phyloP scores from a whole-genome alignment of 805 yeast species.

The Ogataea methylovora region DNA sequence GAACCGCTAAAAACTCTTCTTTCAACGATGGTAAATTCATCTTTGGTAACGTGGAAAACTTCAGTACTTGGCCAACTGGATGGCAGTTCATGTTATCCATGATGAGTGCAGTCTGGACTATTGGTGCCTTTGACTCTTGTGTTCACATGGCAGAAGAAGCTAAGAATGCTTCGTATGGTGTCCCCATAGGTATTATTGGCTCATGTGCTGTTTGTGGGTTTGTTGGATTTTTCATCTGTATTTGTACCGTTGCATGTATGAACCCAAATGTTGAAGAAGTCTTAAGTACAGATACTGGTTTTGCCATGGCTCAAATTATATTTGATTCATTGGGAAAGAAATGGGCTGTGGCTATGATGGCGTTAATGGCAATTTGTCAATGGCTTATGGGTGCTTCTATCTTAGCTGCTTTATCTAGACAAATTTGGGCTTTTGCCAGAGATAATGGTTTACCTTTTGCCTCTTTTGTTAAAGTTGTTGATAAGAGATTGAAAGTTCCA shows the following conservation, averaged over 20 bases:
- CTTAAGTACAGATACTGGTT: slow-evolving; percentile 41
- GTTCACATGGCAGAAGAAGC: slow-evolving; percentile 73
- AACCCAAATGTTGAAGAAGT: slow-evolving; percentile 34
- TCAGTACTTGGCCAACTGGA: slow-evolving; percentile 50
- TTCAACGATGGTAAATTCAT: slow-evolving; percentile 47
- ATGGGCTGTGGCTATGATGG: slow-evolving; percentile 61
- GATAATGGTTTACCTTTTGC: slow-evolving; percentile 69
- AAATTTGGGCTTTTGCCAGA: slow-evolving; percentile 70
- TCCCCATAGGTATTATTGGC: slow-evolving; percentile 58
- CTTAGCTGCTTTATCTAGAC: slow-evolving; percentile 59
- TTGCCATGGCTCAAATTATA: slow-evolving; percentile 60
- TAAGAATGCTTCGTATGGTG: slow-evolving; percentile 50
- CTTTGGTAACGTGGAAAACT: slow-evolving; percentile 45
- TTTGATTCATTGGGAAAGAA: slow-evolving; percentile 53
- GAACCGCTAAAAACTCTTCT: slow-evolving; percentile 31
- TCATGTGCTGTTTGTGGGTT: slow-evolving; percentile 51
- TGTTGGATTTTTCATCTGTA: slow-evolving; percentile 49
- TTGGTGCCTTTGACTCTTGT: slow-evolving; percentile 66
- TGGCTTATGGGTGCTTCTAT: slow-evolving; percentile 60
- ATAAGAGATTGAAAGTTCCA: slow-evolving; percentile 53
- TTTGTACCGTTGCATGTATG: slow-evolving; percentile 49
- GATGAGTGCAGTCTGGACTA: slow-evolving; percentile 69
- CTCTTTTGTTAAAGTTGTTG: slow-evolving; percentile 46
- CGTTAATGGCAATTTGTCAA: slow-evolving; percentile 51
- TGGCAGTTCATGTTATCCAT: slow-evolving; percentile 42